phyloP scores from a whole-genome alignment of 495 filamentous ascomycete genomes.

The Amniculicola lignicola region DNA sequence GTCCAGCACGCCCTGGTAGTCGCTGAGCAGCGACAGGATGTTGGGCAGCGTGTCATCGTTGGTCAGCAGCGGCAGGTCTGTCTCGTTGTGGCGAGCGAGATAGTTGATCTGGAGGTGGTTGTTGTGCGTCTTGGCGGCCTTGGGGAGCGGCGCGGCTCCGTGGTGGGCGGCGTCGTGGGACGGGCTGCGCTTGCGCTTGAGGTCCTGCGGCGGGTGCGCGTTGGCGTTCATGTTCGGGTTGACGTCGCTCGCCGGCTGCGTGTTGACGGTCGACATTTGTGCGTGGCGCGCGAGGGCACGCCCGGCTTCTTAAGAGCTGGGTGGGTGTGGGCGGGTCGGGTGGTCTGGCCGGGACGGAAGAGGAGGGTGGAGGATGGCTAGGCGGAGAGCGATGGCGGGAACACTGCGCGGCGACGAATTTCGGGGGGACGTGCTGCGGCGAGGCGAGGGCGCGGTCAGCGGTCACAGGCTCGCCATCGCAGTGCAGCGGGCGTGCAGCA shows the following conservation, averaged over 20 bases:
- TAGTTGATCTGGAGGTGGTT: conserved; percentile 80
- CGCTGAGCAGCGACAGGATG: conserved; percentile 64
- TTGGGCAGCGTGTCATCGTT: conserved; percentile 58
- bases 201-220: conserved; percentile 7
- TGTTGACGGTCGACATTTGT: conserved; percentile 16
- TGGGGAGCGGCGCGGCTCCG: conserved; percentile 45
- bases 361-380: conserved; percentile 15
- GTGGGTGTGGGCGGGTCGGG: conserved; percentile 17
- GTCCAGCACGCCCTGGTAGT: conserved; percentile 80
- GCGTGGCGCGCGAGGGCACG: conserved; percentile 9
- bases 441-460: background rate
- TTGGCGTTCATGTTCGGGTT: conserved; percentile 1
- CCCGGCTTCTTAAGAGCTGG: conserved; percentile 18
- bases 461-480: background rate
- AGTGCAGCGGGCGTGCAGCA: background rate
- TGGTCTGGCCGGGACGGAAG: conserved; percentile 16
- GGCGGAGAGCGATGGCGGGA: conserved; percentile 4
- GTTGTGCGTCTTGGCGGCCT: conserved; percentile 52
- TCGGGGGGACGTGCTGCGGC: background rate
- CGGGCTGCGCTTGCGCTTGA: conserved; percentile 62
- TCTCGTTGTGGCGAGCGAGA: conserved; percentile 60
- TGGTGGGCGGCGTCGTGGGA: conserved; percentile 44
- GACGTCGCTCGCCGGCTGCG: background rate
- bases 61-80: conserved; percentile 61
- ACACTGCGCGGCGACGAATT: background rate